Conservation (phyloP, 2,329 filamentous ascomycete genomes). For the Dactylonectria macrodidyma region DNA sequence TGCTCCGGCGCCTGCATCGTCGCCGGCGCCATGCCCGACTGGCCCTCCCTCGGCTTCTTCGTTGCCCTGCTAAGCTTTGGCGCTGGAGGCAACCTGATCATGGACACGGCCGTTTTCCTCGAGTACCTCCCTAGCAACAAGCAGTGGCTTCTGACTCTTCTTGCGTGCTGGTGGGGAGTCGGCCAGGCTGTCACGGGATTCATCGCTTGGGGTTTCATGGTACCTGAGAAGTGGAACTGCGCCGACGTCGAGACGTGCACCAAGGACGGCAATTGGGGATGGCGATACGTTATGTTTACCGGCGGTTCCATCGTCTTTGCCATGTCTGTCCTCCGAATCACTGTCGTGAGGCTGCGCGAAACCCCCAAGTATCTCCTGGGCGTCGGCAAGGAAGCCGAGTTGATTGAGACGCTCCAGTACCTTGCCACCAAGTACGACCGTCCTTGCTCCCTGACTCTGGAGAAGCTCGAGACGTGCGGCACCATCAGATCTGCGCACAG, state of each 20-base stretch:
- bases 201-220: constrained; percentile 62
- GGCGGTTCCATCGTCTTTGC: constrained; percentile 61
- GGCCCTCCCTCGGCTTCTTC: constrained; percentile 75
- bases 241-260: constrained; percentile 61
- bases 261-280: constrained; percentile 63
- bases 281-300: constrained; percentile 63
- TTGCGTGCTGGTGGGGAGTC: constrained; percentile 66
- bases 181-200: constrained; percentile 64
- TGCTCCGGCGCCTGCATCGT: constrained; percentile 71
- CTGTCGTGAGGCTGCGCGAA: constrained; percentile 62
- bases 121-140: constrained; percentile 64
- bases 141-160: constrained; percentile 63
- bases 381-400: constrained; percentile 62
- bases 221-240: constrained; percentile 64
- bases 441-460: constrained; percentile 59
- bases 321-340: constrained; percentile 62
- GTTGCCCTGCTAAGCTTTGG: constrained; percentile 76
- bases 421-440: constrained; percentile 63
- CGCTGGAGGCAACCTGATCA: constrained; percentile 65
- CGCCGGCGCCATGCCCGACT: constrained; percentile 77
- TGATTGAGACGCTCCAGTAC: constrained; percentile 63
- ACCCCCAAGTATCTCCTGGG: constrained; percentile 65
- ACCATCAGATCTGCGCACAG: constrained; percentile 55
- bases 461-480: constrained; percentile 63
- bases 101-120: constrained; percentile 67